A percentile compares a stretch with the other conserved stretches of the same genome.
These are phyloP conservation scores for Phanerochaete sordida DNA, from an alignment of 768 basidiomycete species.

Conservation along the genomic window DNA sequence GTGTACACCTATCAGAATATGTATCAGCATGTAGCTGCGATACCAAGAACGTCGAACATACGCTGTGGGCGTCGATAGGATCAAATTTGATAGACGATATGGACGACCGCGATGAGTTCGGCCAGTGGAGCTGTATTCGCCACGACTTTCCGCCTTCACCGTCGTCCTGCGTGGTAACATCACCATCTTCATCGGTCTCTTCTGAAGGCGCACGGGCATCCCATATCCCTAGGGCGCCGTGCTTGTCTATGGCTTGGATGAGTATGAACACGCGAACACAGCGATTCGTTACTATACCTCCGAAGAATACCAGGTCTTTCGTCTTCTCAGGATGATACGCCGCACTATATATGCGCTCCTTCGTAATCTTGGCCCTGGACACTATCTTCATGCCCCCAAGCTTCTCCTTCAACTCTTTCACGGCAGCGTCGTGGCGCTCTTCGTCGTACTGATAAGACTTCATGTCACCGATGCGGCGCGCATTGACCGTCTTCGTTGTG, in stretches of 20 bases:
- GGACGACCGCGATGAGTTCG: conserved; percentile 73
- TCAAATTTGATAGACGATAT: conserved; percentile 78
- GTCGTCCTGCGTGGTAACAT: conserved; percentile 33
- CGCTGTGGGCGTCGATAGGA: conserved; percentile 71
- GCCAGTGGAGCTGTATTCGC: conserved; percentile 83
- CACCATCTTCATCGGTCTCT: conserved; percentile 66
- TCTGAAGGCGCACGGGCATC: conserved; percentile 71
- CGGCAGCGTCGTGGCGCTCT: conserved; percentile 40
- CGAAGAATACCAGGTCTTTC: conserved; percentile 85
- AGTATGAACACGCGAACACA: neutral
- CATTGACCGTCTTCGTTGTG: conserved; percentile 32
- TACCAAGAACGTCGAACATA: conserved; percentile 29
- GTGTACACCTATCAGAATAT: conserved; percentile 59
- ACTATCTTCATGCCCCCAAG: conserved; percentile 60
- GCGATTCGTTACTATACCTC: conserved; percentile 42
- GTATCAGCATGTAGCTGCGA: neutral
- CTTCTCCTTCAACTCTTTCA: conserved; percentile 50
- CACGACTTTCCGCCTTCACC: conserved; percentile 73
- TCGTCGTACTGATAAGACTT: conserved; percentile 47
- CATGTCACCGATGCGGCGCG: conserved; percentile 42
- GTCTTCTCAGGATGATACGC: conserved; percentile 77
- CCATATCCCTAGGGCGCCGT: conserved; percentile 83
- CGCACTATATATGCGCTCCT: conserved; percentile 71
- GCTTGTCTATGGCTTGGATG: conserved; percentile 55
- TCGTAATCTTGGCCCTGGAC: conserved; percentile 77